Evolutionary conservation across 345 rosid genomes (phyloP), one percentile per base, ranked within the genome.

Genomic region (Mercurialis annua): DNA sequence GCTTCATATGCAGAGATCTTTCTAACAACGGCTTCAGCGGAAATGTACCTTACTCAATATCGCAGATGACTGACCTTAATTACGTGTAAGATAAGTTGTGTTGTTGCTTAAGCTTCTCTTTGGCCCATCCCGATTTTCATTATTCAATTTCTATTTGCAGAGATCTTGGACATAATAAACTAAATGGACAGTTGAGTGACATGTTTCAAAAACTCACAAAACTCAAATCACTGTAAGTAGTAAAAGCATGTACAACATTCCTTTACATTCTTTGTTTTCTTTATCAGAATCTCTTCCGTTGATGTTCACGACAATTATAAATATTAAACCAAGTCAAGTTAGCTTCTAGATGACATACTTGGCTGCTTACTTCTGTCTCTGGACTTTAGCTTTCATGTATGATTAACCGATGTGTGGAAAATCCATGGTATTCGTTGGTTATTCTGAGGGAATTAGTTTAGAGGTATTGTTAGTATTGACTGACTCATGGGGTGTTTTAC

Each of bases 1-100:
- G 31, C 68, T 56, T 53, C 31, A 60, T 63, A 26, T 76, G 86
- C 92, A 91, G 99, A 77, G 95, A 94, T 81, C 86, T 84, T 57
- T 91, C 97, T 46, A 77, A 81, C 49, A 94, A 94, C 75, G 73
- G 71, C 58, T 86, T 94, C 81, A 86, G 67, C 12, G 99, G 99
- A 42, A 87, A 50, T 71, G 74, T 87, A 68, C 99, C 99, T 67
- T 94, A 86, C 66, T 91, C 96, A 21, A 83, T 91, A 44, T 89
- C 99, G 67, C 90, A 86, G 75, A 87, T 94, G 95, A 72, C 78
- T 51, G 79, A 71, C 66, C 89, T 91, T 54, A 48, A 68, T 72
- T 78, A 80, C 75, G 67, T 89, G 99, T 91, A 83, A 89, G 95
- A 46, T 68, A 30, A 43, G 31, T 31, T 31, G 23, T 53, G n/a